Conservation (phyloP, 2,329 filamentous ascomycete species). For the Spiromastix sp. region DNA sequence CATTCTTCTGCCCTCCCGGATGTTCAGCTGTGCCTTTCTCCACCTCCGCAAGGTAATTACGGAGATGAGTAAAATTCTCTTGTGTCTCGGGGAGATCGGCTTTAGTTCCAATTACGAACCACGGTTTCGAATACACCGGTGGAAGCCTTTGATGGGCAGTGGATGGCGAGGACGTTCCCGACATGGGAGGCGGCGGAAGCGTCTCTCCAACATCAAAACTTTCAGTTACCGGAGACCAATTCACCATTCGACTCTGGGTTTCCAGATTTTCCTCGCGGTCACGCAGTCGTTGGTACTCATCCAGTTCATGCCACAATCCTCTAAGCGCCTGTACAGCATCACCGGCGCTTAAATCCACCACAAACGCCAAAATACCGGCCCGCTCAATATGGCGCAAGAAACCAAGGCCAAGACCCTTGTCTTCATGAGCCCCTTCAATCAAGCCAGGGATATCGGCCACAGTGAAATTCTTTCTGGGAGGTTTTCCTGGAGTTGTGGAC, state of each 20-base stretch:
- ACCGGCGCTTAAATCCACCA: constrained; percentile 71
- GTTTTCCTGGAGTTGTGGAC: constrained; percentile 36
- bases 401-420: constrained; percentile 79
- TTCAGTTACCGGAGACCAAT: constrained; percentile 31
- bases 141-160: constrained; percentile 43
- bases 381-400: constrained; percentile 93
- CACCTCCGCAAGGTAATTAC: constrained; percentile 59
- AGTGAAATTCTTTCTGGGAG: constrained; percentile 68
- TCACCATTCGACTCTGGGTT: constrained; percentile 50
- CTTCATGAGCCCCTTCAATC: constrained; percentile 83
- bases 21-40: constrained; percentile 54
- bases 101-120: constrained; percentile 94
- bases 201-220: constrained; percentile 8
- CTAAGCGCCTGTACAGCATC: constrained; percentile 71
- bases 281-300: constrained; percentile 73
- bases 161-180: constrained; percentile 9
- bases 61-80: constrained; percentile 61
- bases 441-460: constrained; percentile 93
- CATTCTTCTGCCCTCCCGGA: constrained; percentile 62
- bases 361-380: constrained; percentile 85
- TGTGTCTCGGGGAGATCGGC: constrained; percentile 72
- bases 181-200: constrained; percentile 1
- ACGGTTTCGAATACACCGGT: constrained; percentile 87
- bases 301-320: constrained; percentile 81
- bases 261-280: constrained; percentile 60